Conservation (phyloP, 148 eudicot genomes). For the Vaccinium darrowii region DNA sequence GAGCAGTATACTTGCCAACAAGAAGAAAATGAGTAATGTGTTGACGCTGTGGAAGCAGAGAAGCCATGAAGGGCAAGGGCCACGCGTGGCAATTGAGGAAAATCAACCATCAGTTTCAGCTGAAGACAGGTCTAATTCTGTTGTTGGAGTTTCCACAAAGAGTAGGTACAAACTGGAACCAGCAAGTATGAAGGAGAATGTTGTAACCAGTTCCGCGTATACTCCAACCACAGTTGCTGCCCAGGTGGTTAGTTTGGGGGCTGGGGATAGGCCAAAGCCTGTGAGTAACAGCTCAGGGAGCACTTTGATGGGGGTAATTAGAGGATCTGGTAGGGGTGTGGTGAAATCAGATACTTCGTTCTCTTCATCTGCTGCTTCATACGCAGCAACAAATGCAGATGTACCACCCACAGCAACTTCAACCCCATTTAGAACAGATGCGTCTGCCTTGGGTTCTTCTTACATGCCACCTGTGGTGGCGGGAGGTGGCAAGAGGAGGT, state of each 20-base stretch:
- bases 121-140: conserved; percentile 55
- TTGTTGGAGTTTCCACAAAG: conserved; percentile 33
- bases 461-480: conserved; percentile 51
- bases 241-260: conserved; percentile 40
- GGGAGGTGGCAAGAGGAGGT: conserved; percentile 86
- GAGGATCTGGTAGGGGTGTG: conserved; percentile 78
- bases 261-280: conserved; percentile 56
- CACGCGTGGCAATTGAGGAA: conserved; percentile 74
- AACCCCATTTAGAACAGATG: conserved; percentile 80
- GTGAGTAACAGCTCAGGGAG: conserved; percentile 62
- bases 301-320: conserved; percentile 75
- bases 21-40: conserved; percentile 96
- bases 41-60: conserved; percentile 95
- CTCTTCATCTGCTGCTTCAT: conserved; percentile 27
- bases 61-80: conserved; percentile 95
- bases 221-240: conserved; percentile 25
- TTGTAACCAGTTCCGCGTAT: conserved; percentile 30
- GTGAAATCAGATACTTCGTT: conserved; percentile 53
- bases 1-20: conserved; percentile 84
- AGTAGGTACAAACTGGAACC: conserved; percentile 43
- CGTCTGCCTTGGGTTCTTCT: conserved; percentile 75
- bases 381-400: conserved; percentile 36
- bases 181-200: conserved; percentile 45
- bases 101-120: conserved; percentile 39
- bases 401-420: conserved; percentile 25